Conservation (phyloP, 2,329 filamentous ascomycete genomes). For the Aspergillus fumigatus region DNA sequence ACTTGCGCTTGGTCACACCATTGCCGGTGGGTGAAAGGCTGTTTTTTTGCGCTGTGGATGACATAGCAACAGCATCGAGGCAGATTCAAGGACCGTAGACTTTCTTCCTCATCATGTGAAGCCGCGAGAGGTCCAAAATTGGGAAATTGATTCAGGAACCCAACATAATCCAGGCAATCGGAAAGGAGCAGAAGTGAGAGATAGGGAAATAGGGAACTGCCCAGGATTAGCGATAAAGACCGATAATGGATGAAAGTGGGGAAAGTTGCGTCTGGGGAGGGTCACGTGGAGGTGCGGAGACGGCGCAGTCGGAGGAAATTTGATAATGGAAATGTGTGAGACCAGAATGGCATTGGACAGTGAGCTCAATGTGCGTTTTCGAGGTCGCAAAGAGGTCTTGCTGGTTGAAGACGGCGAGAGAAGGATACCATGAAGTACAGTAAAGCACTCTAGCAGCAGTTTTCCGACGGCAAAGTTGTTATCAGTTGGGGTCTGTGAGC, state of each 20-base stretch:
- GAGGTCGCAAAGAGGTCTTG: neutral
- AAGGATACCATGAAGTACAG: too few relatives aligned
- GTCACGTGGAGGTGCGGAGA: slow-evolving; percentile 3
- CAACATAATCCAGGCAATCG: neutral
- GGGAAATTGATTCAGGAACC: slow-evolving; percentile 5
- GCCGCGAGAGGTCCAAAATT: neutral
- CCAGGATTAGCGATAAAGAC: slow-evolving; percentile 2
- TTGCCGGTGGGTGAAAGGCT: slow-evolving; percentile 27
- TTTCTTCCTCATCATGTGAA: slow-evolving; percentile 9
- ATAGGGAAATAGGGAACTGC: neutral
- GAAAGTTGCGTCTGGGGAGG: neutral
- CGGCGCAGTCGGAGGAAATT: neutral
- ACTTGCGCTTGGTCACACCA: slow-evolving; percentile 37
- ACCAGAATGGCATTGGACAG: neutral
- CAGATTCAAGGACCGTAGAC: slow-evolving; percentile 12
- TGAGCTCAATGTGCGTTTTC: neutral
- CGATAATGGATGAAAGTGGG: neutral
- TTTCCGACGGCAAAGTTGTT: neutral
- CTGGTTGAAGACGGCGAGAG: neutral
- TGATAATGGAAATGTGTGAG: neutral
- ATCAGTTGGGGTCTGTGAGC: too few relatives aligned
- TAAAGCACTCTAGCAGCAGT: too few relatives aligned
- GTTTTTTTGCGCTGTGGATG: slow-evolving; percentile 32
- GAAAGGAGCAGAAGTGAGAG: neutral
- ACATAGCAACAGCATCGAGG: slow-evolving; percentile 31